A percentile compares a stretch with the other conserved stretches of the same genome.
phyloP scores from a whole-genome alignment of 1,284 basidiomycete species.

The Pseudozyma hubeiensis region DNA sequence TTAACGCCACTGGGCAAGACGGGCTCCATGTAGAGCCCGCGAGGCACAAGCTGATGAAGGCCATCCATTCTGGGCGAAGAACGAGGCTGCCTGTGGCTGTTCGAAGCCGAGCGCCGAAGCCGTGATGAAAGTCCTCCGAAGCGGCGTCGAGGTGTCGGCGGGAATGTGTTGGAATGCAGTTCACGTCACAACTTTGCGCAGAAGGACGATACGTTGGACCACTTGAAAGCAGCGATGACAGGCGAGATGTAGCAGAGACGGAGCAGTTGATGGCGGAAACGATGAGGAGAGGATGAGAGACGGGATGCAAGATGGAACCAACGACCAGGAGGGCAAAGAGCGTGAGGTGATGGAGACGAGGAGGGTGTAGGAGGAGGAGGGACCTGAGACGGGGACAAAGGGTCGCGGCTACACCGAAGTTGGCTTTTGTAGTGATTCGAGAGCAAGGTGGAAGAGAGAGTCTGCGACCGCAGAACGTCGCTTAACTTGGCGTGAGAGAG shows the following conservation, averaged over 20 bases:
- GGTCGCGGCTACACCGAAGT: constrained; percentile 4
- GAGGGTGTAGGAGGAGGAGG: constrained; percentile 1
- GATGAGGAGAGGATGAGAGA: neutral
- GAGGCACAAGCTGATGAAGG: constrained; percentile 34
- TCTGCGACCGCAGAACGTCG: neutral
- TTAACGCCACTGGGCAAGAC: constrained; percentile 36
- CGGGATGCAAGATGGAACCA: neutral
- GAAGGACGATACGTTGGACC: too few species aligned
- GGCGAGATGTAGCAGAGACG: too few species aligned
- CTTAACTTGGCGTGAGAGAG: too few species aligned
- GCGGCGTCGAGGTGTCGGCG: too few species aligned
- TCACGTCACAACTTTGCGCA: too few species aligned
- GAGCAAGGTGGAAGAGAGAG: neutral
- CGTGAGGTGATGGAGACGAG: neutral
- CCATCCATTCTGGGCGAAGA: constrained; percentile 22
- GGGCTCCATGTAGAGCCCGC: constrained; percentile 50
- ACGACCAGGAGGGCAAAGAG: neutral
- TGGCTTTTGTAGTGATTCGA: constrained; percentile 10
- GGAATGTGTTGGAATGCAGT: too few species aligned
- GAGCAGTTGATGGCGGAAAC: neutral
- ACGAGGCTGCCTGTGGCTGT: neutral
- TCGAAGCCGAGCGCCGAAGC: neutral
- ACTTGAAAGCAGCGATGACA: too few species aligned
- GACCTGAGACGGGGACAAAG: neutral
- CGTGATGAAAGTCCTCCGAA: neutral